Evolutionary conservation across 805 yeast species (phyloP), one percentile per base, ranked within the genome.

Genomic region (Blastobotrys terrestris): DNA sequence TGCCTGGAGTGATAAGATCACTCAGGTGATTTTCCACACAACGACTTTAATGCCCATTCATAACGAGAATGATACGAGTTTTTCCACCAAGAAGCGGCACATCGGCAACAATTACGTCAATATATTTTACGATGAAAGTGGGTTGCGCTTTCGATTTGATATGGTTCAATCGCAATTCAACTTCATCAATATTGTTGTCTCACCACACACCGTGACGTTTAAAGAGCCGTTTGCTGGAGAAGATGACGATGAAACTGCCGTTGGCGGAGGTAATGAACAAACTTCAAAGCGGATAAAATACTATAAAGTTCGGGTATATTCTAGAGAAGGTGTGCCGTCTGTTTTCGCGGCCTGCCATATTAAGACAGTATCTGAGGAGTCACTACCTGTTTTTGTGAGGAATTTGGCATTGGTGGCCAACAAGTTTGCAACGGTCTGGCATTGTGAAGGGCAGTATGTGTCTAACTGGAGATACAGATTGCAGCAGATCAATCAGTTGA

Each of bases 61-160:
- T 41, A n/a, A 20, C 6, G 58, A 57, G 8, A 72, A 75, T 48
- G 85, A 83, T 57, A 63, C 66, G 2, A 61, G 63, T 15, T 72
- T 67, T 26, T 76, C 82, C 14, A 63, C 76, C 65, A 89, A 88
- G 68, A 89, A 89, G 67, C 71, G 90, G 52, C 97, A 89, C 64
- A 85, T 89, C 57, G 97, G 97, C 5, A 89, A 89, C 69, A 79
- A 88, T 63, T 83, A 81, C 65, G 94, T 89, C 53, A 86, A 84
- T 62, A 80, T 89, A 20, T 89, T 77, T 64, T 90, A 83, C 71
- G 87, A 89, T 62, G 96, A 89, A 60, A 80, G 89, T 1, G 81
- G 82, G 0, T 66, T 68, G 3, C 78, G 81, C 2, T 87, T 86
- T 68, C 80, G 84, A 55, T 85, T 87, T 71, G 85, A 85, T 60